Percentiles rank a stretch among this genome's conserved stretches.
These are phyloP conservation scores for Stereum hirsutum DNA, from an alignment of 1,284 basidiomycete genomes.

Conservation along the genomic window DNA sequence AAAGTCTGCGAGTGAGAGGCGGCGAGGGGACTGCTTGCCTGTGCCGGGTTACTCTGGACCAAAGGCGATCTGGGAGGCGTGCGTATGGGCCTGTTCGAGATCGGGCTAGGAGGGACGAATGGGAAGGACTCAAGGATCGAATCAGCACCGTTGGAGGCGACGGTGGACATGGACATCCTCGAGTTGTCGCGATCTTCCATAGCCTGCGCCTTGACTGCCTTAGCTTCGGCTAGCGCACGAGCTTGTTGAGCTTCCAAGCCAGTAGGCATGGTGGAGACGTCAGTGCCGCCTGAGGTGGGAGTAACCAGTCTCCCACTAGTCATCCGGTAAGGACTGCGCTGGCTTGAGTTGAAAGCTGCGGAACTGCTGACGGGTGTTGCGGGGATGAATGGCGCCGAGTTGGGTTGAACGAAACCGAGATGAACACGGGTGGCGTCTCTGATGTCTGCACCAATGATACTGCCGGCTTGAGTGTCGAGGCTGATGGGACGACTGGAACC, in stretches of 20 bases:
- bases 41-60: slow-evolving; percentile 46
- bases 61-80: slow-evolving; percentile 68
- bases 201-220: slow-evolving; percentile 42
- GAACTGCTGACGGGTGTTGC: slow-evolving; percentile 14
- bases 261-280: too few species aligned
- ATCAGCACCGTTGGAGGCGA: slow-evolving; percentile 60
- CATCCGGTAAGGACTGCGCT: slow-evolving; percentile 42
- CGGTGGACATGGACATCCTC: slow-evolving; percentile 52
- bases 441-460: slow-evolving; percentile 43
- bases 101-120: slow-evolving; percentile 77
- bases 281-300: slow-evolving; percentile 24
- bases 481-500: slow-evolving; percentile 43
- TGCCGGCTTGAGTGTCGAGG: slow-evolving; percentile 51
- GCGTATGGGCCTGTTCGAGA: slow-evolving; percentile 64
- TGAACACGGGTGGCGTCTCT: slow-evolving; percentile 56
- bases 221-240: slow-evolving; percentile 44
- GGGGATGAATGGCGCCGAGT: slow-evolving; percentile 8
- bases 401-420: slow-evolving; percentile 33
- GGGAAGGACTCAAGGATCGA: slow-evolving; percentile 79
- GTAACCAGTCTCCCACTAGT: slow-evolving; percentile 52
- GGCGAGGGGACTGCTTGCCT: too few species aligned
- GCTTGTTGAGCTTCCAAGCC: slow-evolving; percentile 62
- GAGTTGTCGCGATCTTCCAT: slow-evolving; percentile 27
- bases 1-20: too few species aligned
- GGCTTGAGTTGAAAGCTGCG: slow-evolving; percentile 18